Evolutionary conservation across 2,329 filamentous ascomycete species (phyloP).

Genomic region (Neonectria punicea): DNA sequence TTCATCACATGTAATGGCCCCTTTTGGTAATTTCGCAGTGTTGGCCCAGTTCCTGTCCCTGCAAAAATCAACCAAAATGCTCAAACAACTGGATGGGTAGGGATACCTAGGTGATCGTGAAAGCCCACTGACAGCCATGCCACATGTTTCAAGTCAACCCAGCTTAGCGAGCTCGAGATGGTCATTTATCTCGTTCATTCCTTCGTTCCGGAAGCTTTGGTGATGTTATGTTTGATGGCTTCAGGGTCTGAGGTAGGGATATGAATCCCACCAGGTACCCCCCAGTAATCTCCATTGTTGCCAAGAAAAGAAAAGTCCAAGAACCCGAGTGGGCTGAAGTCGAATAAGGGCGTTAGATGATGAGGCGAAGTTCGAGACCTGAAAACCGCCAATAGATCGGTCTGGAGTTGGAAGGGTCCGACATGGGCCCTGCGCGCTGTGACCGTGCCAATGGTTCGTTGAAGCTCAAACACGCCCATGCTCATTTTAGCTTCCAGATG

Average conservation of each 20-base stretch:
- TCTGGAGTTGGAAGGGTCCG: neutral
- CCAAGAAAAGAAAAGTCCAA: neutral
- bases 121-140: no score
- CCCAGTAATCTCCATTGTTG: no score
- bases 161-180: neutral
- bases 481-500: neutral
- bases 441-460: neutral
- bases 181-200: neutral
- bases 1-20: neutral
- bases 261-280: neutral
- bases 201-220: neutral
- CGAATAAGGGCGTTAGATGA: neutral
- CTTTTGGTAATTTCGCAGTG: neutral
- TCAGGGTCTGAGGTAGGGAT: neutral
- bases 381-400: neutral
- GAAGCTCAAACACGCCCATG: neutral
- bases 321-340: neutral
- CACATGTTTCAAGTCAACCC: neutral
- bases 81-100: neutral
- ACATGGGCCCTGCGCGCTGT: neutral
- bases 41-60: neutral
- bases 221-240: neutral
- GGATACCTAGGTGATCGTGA: no score
- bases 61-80: neutral
- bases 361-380: neutral